Evolutionary conservation across 2,329 filamentous ascomycete genomes (phyloP).

Genomic region (Sclerotinia glacialis): DNA sequence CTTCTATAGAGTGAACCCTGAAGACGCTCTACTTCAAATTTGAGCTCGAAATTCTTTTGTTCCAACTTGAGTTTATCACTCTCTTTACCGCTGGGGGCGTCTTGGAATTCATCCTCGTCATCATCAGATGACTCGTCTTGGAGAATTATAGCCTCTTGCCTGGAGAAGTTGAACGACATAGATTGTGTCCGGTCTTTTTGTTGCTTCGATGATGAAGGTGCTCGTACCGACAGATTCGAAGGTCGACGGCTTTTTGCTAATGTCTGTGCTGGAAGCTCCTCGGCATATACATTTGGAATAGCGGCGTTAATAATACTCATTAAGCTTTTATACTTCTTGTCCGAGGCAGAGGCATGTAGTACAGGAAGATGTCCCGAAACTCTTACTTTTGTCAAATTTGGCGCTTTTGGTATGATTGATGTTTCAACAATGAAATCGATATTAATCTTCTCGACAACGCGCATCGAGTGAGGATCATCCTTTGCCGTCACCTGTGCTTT

Average conservation of each 20-base stretch:
- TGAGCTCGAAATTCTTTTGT: slow-evolving; percentile 92
- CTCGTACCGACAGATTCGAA: slow-evolving; percentile 24
- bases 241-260: slow-evolving; percentile 18
- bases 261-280: slow-evolving; percentile 38
- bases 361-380: slow-evolving; percentile 90
- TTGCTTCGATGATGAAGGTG: slow-evolving; percentile 42
- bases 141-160: slow-evolving; percentile 73
- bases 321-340: slow-evolving; percentile 92
- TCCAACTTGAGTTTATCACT: slow-evolving; percentile 68
- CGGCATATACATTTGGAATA: slow-evolving; percentile 74
- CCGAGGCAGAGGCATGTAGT: slow-evolving; percentile 86
- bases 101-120: slow-evolving; percentile 63
- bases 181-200: slow-evolving; percentile 57
- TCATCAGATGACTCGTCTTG: slow-evolving; percentile 59
- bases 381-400: slow-evolving; percentile 86
- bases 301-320: slow-evolving; percentile 97
- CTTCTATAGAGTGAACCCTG: slow-evolving; percentile 90
- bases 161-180: slow-evolving; percentile 70
- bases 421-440: slow-evolving; percentile 95
- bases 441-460: slow-evolving; percentile 95
- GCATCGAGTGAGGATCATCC: slow-evolving; percentile 68
- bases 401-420: slow-evolving; percentile 93
- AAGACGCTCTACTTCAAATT: slow-evolving; percentile 90
- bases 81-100: slow-evolving; percentile 57
- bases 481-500: slow-evolving; percentile 73